Conservation (phyloP, 1,139 yeast genomes). For the Sugiyamaella paludigena region DNA sequence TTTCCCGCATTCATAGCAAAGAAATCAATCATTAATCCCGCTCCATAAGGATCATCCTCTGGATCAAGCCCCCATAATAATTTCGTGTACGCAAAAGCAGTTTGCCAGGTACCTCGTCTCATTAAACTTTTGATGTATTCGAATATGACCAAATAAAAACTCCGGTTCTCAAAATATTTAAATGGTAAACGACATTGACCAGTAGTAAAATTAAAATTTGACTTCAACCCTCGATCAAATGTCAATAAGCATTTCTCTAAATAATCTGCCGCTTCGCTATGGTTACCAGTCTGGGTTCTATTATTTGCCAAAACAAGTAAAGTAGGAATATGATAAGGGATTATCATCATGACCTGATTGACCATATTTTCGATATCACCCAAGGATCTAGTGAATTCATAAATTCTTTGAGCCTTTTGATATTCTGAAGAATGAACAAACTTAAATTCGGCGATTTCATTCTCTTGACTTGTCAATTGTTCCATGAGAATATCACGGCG, state of each 20-base stretch:
- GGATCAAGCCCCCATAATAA: constrained; percentile 68
- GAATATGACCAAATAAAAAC: constrained; percentile 70
- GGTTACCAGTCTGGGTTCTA: constrained; percentile 71
- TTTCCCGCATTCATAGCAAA: constrained; percentile 71
- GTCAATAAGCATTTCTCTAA: constrained; percentile 76
- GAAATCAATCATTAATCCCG: constrained; percentile 75
- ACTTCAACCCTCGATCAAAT: constrained; percentile 64
- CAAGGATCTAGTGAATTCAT: constrained; percentile 41
- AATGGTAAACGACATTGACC: constrained; percentile 73
- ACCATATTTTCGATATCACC: constrained; percentile 51
- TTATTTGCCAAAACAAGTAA: constrained; percentile 78
- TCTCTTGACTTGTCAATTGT: constrained; percentile 40
- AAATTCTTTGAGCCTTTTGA: constrained; percentile 35
- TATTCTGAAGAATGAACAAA: constrained; percentile 34
- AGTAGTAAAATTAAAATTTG: constrained; percentile 46
- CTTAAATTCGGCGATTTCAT: constrained; percentile 40
- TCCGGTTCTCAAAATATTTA: constrained; percentile 71
- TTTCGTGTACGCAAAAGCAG: constrained; percentile 76
- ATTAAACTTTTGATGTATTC: constrained; percentile 69
- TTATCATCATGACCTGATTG: constrained; percentile 41
- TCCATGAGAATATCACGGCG: constrained; percentile 65
- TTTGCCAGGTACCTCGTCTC: constrained; percentile 71
- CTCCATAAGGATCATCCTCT: constrained; percentile 81
- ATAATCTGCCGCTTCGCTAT: constrained; percentile 50
- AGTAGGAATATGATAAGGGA: constrained; percentile 76